Conservation (phyloP, 192 early-diverging fungal genomes). For the Coemansia sp. region DNA sequence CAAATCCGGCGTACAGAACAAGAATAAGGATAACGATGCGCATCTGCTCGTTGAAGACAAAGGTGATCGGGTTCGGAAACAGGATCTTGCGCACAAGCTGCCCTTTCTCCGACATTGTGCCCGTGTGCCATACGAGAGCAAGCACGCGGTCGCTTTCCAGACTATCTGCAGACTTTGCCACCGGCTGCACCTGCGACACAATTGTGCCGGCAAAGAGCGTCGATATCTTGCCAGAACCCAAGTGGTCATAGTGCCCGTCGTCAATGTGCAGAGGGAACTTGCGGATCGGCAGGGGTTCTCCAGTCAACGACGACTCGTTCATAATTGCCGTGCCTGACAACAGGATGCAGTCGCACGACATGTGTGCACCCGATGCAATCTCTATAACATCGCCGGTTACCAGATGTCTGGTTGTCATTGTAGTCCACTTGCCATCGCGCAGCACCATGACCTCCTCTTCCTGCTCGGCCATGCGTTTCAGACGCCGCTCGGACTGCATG, state of each 20-base stretch:
- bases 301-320: slow-evolving; percentile 75
- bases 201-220: slow-evolving; percentile 71
- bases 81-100: slow-evolving; percentile 68
- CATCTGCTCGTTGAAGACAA: slow-evolving; percentile 73
- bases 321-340: slow-evolving; percentile 68
- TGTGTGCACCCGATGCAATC: slow-evolving; percentile 43
- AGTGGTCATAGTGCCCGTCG: slow-evolving; percentile 34
- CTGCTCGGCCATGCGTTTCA: slow-evolving; percentile 63
- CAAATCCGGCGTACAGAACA: slow-evolving; percentile 36
- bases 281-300: slow-evolving; percentile 76
- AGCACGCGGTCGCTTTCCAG: slow-evolving; percentile 24
- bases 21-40: slow-evolving; percentile 61
- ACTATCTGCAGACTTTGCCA: slow-evolving; percentile 20
- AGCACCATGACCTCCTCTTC: slow-evolving; percentile 49
- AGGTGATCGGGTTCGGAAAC: slow-evolving; percentile 64
- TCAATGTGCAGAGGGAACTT: slow-evolving; percentile 72
- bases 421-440: slow-evolving; percentile 64
- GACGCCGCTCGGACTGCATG: slow-evolving; percentile 56
- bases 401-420: slow-evolving; percentile 57
- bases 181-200: slow-evolving; percentile 54
- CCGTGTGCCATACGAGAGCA: slow-evolving; percentile 53
- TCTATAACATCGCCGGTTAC: slow-evolving; percentile 70
- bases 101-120: slow-evolving; percentile 61
- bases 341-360: slow-evolving; percentile 73
- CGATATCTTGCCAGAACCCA: slow-evolving; percentile 57